These are phyloP conservation scores for Rugonectria rugulosa DNA, from an alignment of 2,329 filamentous ascomycete species.

Conservation along the genomic window DNA sequence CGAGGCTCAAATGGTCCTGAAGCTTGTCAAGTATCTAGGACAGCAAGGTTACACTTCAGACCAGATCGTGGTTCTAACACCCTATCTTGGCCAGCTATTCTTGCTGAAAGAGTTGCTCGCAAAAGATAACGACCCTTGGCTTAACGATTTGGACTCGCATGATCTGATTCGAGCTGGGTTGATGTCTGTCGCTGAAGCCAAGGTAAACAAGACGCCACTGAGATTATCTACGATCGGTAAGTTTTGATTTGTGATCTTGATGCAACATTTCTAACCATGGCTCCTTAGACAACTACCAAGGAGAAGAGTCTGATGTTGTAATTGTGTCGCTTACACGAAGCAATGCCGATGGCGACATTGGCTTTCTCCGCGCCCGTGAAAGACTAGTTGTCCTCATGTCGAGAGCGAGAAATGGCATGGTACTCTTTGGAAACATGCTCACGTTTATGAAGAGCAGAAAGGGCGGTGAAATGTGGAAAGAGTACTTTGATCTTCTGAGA, in stretches of 20 bases:
- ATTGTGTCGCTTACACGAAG: slow-evolving; percentile 73
- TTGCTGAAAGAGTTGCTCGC: slow-evolving; percentile 62
- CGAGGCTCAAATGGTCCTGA: slow-evolving; percentile 72
- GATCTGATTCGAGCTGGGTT: slow-evolving; percentile 69
- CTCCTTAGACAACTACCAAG: slow-evolving; percentile 75
- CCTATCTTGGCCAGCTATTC: slow-evolving; percentile 74
- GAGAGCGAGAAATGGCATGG: slow-evolving; percentile 68
- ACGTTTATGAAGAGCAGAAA: slow-evolving; percentile 68
- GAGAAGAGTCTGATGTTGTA: slow-evolving; percentile 78
- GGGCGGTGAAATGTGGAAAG: slow-evolving; percentile 56
- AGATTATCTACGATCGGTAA: slow-evolving; percentile 74
- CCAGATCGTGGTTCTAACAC: slow-evolving; percentile 73
- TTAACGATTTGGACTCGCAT: slow-evolving; percentile 73
- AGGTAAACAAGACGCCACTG: slow-evolving; percentile 59
- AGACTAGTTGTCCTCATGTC: slow-evolving; percentile 76
- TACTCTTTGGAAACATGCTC: slow-evolving; percentile 74
- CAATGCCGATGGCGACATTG: slow-evolving; percentile 69
- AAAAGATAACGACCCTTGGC: slow-evolving; percentile 66
- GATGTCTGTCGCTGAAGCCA: slow-evolving; percentile 59
- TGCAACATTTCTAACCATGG: not conserved
- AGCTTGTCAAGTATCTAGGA: slow-evolving; percentile 69
- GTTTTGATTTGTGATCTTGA: slow-evolving; percentile 31
- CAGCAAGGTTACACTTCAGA: slow-evolving; percentile 75
- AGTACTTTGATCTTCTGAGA: slow-evolving; percentile 65
- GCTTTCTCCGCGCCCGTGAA: slow-evolving; percentile 72